Conservation (phyloP, 2,329 filamentous ascomycete species). For the Aureobasidium sp. region DNA sequence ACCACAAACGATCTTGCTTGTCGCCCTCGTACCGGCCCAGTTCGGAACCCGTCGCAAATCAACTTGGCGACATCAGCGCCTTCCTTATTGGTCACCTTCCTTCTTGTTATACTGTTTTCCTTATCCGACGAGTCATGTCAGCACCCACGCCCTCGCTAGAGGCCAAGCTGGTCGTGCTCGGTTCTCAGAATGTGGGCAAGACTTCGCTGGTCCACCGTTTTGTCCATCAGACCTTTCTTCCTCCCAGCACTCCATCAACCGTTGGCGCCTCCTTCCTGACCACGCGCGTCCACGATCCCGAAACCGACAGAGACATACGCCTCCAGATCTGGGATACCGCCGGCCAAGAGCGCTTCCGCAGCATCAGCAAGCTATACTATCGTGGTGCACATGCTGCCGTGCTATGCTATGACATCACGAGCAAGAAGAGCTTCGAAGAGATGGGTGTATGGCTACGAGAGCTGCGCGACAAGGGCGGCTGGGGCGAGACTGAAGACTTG, state of each 20-base stretch:
- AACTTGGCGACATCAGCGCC: neutral
- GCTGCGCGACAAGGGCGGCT: conserved; percentile 62
- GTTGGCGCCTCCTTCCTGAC: conserved; percentile 52
- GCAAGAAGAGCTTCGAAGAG: conserved; percentile 74
- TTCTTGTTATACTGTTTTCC: neutral
- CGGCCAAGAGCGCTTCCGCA: conserved; percentile 90
- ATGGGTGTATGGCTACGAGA: conserved; percentile 90
- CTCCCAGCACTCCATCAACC: conserved; percentile 40
- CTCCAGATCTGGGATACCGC: conserved; percentile 96
- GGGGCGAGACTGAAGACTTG: conserved; percentile 52
- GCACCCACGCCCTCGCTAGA: conserved; percentile 49
- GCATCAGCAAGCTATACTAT: conserved; percentile 93
- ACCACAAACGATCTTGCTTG: conserved; percentile 5
- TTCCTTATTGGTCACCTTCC: neutral
- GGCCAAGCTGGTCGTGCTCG: conserved; percentile 74
- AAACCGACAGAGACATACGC: conserved; percentile 79
- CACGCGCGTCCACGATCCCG: conserved; percentile 62
- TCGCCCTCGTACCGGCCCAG: neutral
- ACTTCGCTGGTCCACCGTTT: conserved; percentile 70
- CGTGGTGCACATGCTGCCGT: conserved; percentile 90
- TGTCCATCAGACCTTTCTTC: conserved; percentile 63
- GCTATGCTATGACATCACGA: conserved; percentile 89
- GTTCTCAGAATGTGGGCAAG: conserved; percentile 72
- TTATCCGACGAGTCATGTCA: conserved; percentile 5
- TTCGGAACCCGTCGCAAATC: neutral